These are phyloP conservation scores for Dictyostelium purpureum DNA, from an alignment of 78 protist species.

Conservation along the genomic window DNA sequence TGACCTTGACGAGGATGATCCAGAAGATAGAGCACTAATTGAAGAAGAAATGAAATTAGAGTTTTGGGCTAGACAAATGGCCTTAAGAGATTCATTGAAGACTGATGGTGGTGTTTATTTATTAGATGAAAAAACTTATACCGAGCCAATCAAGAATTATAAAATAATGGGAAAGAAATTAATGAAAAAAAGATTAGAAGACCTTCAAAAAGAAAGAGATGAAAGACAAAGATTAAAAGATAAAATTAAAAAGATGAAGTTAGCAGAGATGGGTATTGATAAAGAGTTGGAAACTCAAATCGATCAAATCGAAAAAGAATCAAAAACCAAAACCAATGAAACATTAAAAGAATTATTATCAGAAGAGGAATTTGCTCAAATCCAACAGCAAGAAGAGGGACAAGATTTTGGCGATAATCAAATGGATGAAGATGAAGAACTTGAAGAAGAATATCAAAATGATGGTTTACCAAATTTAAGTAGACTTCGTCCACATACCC, in stretches of 20 bases:
- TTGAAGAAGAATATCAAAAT: neutral
- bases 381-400: neutral
- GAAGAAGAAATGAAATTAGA: constrained; percentile 29
- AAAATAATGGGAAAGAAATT: constrained; percentile 7
- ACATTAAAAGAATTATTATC: neutral
- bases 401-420: neutral
- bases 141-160: neutral
- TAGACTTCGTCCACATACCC: constrained; percentile 18
- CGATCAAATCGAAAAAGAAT: neutral
- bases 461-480: constrained; percentile 63
- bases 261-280: neutral
- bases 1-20: neutral
- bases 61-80: constrained; percentile 72
- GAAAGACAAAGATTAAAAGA: neutral
- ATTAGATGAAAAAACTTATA: constrained; percentile 4
- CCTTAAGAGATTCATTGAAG: constrained; percentile 60
- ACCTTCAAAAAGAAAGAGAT: neutral
- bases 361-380: neutral
- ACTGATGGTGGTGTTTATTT: constrained; percentile 61
- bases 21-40: neutral
- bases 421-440: neutral
- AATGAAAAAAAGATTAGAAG: constrained; percentile 1
- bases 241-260: neutral
- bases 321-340: neutral
- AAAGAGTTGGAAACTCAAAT: neutral